Evolutionary conservation across 2,329 filamentous ascomycete species (phyloP).

Genomic region (Amauroascus verrucosus): DNA sequence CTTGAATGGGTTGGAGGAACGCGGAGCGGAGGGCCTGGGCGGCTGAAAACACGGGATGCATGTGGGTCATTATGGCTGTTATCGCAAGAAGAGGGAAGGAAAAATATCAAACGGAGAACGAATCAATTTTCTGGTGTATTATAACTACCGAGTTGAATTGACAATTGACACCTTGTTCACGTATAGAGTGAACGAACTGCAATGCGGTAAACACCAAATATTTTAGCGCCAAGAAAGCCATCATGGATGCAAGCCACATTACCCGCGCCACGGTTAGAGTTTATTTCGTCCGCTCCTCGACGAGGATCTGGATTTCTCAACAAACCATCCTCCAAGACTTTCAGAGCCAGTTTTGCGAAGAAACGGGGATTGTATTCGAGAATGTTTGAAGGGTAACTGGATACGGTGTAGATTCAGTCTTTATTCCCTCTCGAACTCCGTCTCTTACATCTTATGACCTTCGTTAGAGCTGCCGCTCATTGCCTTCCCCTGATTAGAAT

Average conservation of each 20-base stretch:
- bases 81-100: not conserved
- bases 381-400: not conserved
- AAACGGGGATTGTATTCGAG: not conserved
- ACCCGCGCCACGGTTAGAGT: not conserved
- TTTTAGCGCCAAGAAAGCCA: not conserved
- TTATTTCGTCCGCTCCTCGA: not conserved
- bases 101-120: not conserved
- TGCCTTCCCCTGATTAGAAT: constrained; percentile 4
- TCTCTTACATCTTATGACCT: not conserved
- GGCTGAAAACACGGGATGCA: constrained; percentile 12
- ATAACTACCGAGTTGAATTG: not conserved
- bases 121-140: not conserved
- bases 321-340: not conserved
- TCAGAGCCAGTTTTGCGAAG: not conserved
- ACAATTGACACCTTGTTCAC: no score
- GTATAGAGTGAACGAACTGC: no score
- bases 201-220: no score
- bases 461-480: constrained; percentile 10
- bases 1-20: constrained; percentile 2
- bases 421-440: not conserved
- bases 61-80: constrained; percentile 7
- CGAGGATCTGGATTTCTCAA: not conserved
- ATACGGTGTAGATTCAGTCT: not conserved
- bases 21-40: constrained; percentile 13
- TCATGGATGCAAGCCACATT: not conserved